Conservation (phyloP, 2,329 filamentous ascomycete species). For the Beauveria scarabaeidicola region DNA sequence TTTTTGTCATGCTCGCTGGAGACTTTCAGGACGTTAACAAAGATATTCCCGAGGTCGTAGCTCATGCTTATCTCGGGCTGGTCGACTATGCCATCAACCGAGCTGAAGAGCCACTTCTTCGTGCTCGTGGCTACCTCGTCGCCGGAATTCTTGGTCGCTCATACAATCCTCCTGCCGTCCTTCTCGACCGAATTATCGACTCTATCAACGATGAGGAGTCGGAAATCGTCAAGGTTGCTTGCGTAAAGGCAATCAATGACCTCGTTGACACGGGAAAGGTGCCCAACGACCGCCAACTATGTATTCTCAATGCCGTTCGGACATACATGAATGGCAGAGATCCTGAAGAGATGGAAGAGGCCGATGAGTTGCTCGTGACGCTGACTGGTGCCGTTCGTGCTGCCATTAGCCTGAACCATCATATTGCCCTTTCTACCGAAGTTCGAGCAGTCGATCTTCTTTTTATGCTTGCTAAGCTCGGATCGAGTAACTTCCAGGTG, state of each 20-base stretch:
- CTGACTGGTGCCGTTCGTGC: slow-evolving; percentile 79
- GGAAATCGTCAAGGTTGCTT: slow-evolving; percentile 86
- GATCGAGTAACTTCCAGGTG: slow-evolving; percentile 84
- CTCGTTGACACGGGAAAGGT: slow-evolving; percentile 48
- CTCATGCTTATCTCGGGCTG: slow-evolving; percentile 68
- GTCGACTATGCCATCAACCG: slow-evolving; percentile 68
- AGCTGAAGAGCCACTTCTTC: slow-evolving; percentile 63
- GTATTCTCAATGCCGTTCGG: slow-evolving; percentile 54
- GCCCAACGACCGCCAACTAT: slow-evolving; percentile 47
- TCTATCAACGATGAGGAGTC: slow-evolving; percentile 68
- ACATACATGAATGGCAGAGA: slow-evolving; percentile 75
- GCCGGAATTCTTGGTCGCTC: slow-evolving; percentile 71
- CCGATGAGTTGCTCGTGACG: slow-evolving; percentile 85
- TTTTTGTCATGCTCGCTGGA: slow-evolving; percentile 74
- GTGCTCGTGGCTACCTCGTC: slow-evolving; percentile 79
- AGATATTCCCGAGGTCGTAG: slow-evolving; percentile 58
- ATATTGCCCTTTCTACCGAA: slow-evolving; percentile 62
- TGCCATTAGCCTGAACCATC: slow-evolving; percentile 70
- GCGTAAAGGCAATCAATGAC: slow-evolving; percentile 75
- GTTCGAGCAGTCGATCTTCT: slow-evolving; percentile 72
- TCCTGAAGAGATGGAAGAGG: slow-evolving; percentile 72
- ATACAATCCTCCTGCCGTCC: slow-evolving; percentile 51
- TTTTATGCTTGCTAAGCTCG: slow-evolving; percentile 82
- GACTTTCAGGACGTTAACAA: slow-evolving; percentile 76
- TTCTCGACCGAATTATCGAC: slow-evolving; percentile 66